phyloP scores from a whole-genome alignment of 352 stramenopile species.

The Globisporangium radiosum region DNA sequence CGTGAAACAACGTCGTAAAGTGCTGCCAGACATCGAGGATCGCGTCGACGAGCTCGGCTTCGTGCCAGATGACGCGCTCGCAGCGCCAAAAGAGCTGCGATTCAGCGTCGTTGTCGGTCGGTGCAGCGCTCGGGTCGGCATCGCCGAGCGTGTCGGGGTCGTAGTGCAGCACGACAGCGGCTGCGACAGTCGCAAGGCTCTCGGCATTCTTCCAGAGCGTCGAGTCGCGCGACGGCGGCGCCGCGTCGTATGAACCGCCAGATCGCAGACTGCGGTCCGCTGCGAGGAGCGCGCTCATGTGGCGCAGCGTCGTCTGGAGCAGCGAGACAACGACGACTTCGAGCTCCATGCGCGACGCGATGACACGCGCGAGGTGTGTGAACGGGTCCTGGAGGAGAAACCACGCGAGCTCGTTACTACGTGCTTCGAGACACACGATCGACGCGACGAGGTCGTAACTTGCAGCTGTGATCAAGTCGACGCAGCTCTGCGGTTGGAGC shows the following conservation, averaged over 20 bases:
- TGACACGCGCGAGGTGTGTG: constrained; percentile 60
- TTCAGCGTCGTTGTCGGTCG: constrained; percentile 5
- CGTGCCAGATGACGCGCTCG: constrained; percentile 63
- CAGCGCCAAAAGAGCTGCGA: constrained; percentile 58
- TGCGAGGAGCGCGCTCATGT: constrained; percentile 73
- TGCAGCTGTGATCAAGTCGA: constrained; percentile 63
- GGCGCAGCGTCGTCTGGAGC: constrained; percentile 65
- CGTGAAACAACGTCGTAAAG: constrained; percentile 66
- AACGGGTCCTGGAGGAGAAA: constrained; percentile 78
- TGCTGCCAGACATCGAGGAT: constrained; percentile 79
- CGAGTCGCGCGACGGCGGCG: constrained; percentile 49
- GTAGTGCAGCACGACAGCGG: constrained; percentile 78
- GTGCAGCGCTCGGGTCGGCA: constrained; percentile 33
- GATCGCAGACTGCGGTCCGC: constrained; percentile 53
- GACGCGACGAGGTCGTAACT: constrained; percentile 78
- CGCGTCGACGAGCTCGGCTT: constrained; percentile 68
- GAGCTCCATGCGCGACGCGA: constrained; percentile 47
- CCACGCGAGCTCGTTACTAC: constrained; percentile 78
- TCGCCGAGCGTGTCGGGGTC: constrained; percentile 62
- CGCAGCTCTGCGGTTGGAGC: constrained; percentile 45
- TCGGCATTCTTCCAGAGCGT: constrained; percentile 78
- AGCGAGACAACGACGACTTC: constrained; percentile 68
- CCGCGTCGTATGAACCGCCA: constrained; percentile 38
- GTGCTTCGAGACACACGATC: constrained; percentile 75
- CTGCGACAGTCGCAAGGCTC: constrained; percentile 59